Evolutionary conservation across 2,329 filamentous ascomycete genomes (phyloP), one percentile per base, ranked within the genome.

Genomic region (Pseudogymnoascus sp.): DNA sequence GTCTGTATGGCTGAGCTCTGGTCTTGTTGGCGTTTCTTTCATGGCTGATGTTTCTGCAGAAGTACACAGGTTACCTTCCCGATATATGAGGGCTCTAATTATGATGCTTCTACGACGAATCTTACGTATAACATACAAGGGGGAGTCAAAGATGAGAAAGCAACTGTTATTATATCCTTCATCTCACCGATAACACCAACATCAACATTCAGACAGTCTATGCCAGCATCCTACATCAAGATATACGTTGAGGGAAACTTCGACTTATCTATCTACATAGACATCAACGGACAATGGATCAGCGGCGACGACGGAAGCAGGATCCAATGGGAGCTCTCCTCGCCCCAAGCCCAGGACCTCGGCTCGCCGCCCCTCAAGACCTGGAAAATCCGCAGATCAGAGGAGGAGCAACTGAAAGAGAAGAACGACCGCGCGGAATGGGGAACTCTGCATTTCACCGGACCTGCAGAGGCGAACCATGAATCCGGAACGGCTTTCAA

Each of bases 391-490:
- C 80, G 81, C 63, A 81, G 86, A 40, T 77, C 77, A 64, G 73
- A 79, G 5, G 84, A 93, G 74, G 79, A 88, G 72, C 78, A 90
- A n/a, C 83, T 95, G 62, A 90, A 88, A 0, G 91, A 96, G 74
- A 82, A 82, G 63, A 76, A 76, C 46, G 91, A 96, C 70, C 87
- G 88, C 46, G 84, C 89, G 0, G 91, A 96, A 82, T 96, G 91
- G 91, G 91, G 91, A 3, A 88, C 86, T 28, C 75, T 96, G 64
- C 84, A 90, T 74, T 91, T 96, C 72, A 88, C 88, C 21, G 90
- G 81, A 1, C 89, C 91, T 21, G 77, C 80, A 67, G 82, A 88
- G 71, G 84, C 84, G 16, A 79, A 82, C 25, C 87, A 93, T 71
- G 86, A 93, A 75, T 84, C 84, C 66, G 91, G 90, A 31, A 86